Evolutionary conservation across 805 yeast species (phyloP).

Genomic region (Saccharomycopsis amapae): DNA sequence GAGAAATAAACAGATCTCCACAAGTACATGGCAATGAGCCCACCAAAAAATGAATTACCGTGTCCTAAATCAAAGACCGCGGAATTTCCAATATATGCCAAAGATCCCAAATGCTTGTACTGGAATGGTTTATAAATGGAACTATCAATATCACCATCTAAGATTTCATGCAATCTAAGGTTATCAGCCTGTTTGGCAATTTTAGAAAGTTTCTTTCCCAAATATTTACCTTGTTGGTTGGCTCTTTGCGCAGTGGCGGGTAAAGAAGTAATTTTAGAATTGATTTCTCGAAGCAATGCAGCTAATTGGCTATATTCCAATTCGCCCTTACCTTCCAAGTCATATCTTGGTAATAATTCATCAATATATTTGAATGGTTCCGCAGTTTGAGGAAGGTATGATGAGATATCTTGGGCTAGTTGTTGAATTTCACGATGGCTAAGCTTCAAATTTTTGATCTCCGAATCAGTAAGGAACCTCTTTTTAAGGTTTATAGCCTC

Average conservation of each 20-base stretch:
- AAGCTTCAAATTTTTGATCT: conserved; percentile 42
- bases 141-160: conserved; percentile 51
- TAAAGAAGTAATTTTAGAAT: conserved; percentile 55
- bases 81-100: conserved; percentile 63
- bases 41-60: conserved; percentile 58
- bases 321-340: conserved; percentile 40
- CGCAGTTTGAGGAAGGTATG: conserved; percentile 49
- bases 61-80: conserved; percentile 59
- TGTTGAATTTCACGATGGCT: conserved; percentile 42
- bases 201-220: conserved; percentile 52
- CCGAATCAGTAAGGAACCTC: conserved; percentile 40
- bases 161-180: conserved; percentile 37
- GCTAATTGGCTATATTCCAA: conserved; percentile 47
- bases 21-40: conserved; percentile 60
- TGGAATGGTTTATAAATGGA: conserved; percentile 50
- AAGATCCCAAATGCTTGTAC: conserved; percentile 57
- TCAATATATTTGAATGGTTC: conserved; percentile 47
- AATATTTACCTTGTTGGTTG: conserved; percentile 59
- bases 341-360: conserved; percentile 47
- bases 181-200: conserved; percentile 41
- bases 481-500: conserved; percentile 22
- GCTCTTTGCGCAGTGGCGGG: conserved; percentile 77
- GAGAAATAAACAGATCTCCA: conserved; percentile 70
- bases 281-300: conserved; percentile 44
- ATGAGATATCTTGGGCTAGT: conserved; percentile 40